These are phyloP conservation scores for Aspergillus fijiensis DNA, from an alignment of 2,329 filamentous ascomycete genomes.

Conservation along the genomic window DNA sequence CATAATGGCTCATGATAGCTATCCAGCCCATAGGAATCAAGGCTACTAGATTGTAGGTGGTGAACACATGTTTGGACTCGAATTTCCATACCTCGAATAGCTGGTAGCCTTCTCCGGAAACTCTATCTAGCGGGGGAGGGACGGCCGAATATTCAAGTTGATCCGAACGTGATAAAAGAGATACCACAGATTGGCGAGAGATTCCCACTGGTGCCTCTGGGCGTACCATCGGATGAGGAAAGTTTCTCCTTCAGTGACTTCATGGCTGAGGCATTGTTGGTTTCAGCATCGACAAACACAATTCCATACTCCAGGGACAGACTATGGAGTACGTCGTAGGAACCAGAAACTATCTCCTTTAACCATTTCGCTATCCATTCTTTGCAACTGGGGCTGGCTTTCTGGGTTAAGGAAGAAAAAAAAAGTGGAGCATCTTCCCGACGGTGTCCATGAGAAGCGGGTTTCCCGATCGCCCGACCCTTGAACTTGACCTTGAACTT, in stretches of 20 bases:
- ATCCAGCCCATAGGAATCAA: no score
- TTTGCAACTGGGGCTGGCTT: neutral
- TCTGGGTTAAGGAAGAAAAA: neutral
- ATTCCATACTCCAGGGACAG: conserved; percentile 5
- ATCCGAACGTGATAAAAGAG: neutral
- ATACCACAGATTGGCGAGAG: conserved; percentile 1
- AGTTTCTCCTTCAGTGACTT: conserved; percentile 3
- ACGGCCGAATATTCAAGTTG: conserved; percentile 4
- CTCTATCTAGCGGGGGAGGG: conserved; percentile 8
- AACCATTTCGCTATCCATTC: neutral
- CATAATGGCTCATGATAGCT: no score
- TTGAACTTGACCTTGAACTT: conserved; percentile 13
- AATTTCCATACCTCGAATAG: conserved; percentile 5
- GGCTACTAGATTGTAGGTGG: no score
- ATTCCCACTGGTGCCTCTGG: neutral
- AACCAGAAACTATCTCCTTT: neutral
- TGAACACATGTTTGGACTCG: neutral
- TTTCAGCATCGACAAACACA: conserved; percentile 15
- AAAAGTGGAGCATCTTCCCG: conserved; percentile 14
- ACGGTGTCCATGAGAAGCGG: conserved; percentile 10
- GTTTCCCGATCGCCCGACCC: conserved; percentile 17
- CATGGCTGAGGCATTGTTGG: conserved; percentile 5
- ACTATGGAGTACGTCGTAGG: neutral
- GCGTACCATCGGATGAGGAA: conserved; percentile 4
- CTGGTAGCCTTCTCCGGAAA: conserved; percentile 11